Conservation (phyloP, 352 stramenopile species). For the Phytophthora capsici region DNA sequence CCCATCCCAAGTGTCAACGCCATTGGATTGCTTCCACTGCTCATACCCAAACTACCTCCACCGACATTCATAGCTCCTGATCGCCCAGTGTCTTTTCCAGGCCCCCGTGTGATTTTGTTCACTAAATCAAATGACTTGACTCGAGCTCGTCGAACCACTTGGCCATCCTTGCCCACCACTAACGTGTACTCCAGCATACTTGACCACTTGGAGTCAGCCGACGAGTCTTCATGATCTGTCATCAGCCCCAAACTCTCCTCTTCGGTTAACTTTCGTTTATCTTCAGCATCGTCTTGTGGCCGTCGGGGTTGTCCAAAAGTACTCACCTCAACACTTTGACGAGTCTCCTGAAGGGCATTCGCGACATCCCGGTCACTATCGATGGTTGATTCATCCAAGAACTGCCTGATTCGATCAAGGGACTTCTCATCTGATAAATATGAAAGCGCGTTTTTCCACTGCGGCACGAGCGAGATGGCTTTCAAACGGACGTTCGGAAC, state of each 20-base stretch:
- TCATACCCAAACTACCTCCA: conserved; percentile 31
- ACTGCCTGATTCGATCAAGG: conserved; percentile 70
- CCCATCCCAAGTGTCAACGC: conserved; percentile 41
- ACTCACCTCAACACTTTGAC: conserved; percentile 50
- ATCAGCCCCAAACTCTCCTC: conserved; percentile 68
- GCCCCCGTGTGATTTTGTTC: conserved; percentile 65
- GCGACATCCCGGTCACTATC: conserved; percentile 78
- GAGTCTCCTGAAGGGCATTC: conserved; percentile 51
- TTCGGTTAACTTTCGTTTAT: conserved; percentile 63
- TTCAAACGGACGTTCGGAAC: conserved; percentile 84
- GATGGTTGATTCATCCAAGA: conserved; percentile 63
- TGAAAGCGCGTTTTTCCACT: conserved; percentile 68
- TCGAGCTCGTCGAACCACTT: conserved; percentile 79
- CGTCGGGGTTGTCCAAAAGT: conserved; percentile 44
- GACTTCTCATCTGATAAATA: conserved; percentile 73
- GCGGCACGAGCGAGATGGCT: conserved; percentile 61
- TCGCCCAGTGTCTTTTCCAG: conserved; percentile 66
- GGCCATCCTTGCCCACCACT: conserved; percentile 82
- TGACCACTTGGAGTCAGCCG: conserved; percentile 82
- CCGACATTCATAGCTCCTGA: conserved; percentile 14
- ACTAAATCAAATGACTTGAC: conserved; percentile 86
- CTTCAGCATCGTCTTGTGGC: conserved; percentile 62
- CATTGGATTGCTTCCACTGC: conserved; percentile 37
- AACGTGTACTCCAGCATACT: conserved; percentile 89
- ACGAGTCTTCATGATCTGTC: conserved; percentile 81